Evolutionary conservation across 371 early-diverging fungal species (phyloP).

Genomic region (Conidiobolus incongruus): DNA sequence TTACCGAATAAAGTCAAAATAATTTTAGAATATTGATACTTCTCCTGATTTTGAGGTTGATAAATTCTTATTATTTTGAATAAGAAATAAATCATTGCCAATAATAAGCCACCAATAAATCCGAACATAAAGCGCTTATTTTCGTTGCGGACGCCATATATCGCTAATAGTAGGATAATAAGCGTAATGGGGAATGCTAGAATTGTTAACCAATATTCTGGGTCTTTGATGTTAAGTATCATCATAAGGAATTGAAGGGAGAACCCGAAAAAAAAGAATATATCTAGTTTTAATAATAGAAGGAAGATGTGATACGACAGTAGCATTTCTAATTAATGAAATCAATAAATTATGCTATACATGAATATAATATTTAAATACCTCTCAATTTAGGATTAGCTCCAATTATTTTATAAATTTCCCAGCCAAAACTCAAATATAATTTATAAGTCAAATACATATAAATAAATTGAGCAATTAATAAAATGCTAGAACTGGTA

Average conservation of each 20-base stretch:
- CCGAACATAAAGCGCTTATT: slow-evolving; percentile 15
- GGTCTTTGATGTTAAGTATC: slow-evolving; percentile 32
- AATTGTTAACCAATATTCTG: slow-evolving; percentile 51
- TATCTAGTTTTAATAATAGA: slow-evolving; percentile 65
- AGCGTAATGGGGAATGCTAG: slow-evolving; percentile 49
- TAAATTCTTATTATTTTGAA: slow-evolving; percentile 70
- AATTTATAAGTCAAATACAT: slow-evolving; percentile 16
- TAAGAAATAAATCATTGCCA: slow-evolving; percentile 56
- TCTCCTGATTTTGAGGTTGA: slow-evolving; percentile 22
- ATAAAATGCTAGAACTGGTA: slow-evolving; percentile 8
- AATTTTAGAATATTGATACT: slow-evolving; percentile 33
- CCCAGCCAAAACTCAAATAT: slow-evolving; percentile 83
- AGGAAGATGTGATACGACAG: slow-evolving; percentile 71
- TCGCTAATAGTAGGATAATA: slow-evolving; percentile 38
- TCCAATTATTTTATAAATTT: slow-evolving; percentile 85
- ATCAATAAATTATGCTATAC: not conserved
- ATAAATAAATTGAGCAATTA: slow-evolving; percentile 7
- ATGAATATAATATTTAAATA: slow-evolving; percentile 9
- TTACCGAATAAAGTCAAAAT: slow-evolving; percentile 76
- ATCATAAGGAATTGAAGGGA: slow-evolving; percentile 73
- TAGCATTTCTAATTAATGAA: slow-evolving; percentile 34
- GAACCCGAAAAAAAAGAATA: slow-evolving; percentile 73
- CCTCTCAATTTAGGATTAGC: slow-evolving; percentile 69
- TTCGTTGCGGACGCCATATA: slow-evolving; percentile 56
- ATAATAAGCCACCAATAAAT: slow-evolving; percentile 21